Percentiles rank a stretch among this genome's conserved stretches.
phyloP scores from a whole-genome alignment of 371 early-diverging fungal species.

The Homolaphlyctis polyrhiza region DNA sequence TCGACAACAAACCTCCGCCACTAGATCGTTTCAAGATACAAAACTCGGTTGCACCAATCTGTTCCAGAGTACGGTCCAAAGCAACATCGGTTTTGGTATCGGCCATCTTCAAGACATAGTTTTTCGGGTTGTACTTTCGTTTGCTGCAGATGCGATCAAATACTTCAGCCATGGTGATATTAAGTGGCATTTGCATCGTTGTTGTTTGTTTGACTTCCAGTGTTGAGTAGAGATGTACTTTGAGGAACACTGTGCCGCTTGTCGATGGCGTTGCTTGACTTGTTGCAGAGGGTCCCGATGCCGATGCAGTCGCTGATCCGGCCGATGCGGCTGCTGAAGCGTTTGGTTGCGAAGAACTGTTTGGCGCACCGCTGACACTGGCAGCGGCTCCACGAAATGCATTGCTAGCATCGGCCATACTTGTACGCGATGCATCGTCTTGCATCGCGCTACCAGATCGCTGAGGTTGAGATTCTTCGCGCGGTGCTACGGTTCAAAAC shows the following conservation, averaged over 20 bases:
- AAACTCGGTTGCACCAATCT: conserved; percentile 62
- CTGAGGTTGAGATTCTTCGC: too few species aligned
- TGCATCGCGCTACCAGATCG: too few species aligned
- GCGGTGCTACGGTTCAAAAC: too few species aligned
- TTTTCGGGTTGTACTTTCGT: conserved; percentile 71
- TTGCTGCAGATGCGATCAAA: conserved; percentile 82
- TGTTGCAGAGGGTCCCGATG: neutral
- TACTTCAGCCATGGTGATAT: conserved; percentile 74
- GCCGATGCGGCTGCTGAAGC: neutral
- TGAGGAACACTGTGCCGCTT: conserved; percentile 35
- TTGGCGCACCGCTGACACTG: too few species aligned
- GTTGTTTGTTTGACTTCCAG: conserved; percentile 76
- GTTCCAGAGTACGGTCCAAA: conserved; percentile 69
- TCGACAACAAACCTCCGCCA: conserved; percentile 63
- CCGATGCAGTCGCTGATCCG: neutral
- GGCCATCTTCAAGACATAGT: conserved; percentile 76
- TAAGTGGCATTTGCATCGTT: conserved; percentile 69
- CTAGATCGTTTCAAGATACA: conserved; percentile 64
- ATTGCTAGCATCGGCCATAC: too few species aligned
- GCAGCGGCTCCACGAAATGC: too few species aligned
- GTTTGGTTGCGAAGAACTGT: neutral
- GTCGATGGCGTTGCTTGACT: conserved; percentile 25
- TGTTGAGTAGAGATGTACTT: conserved; percentile 56
- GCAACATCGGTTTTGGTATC: conserved; percentile 70
- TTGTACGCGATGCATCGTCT: too few species aligned